Evolutionary conservation across 2,329 filamentous ascomycete genomes (phyloP), one percentile per base, ranked within the genome.

Genomic region (Talaromyces sp.): DNA sequence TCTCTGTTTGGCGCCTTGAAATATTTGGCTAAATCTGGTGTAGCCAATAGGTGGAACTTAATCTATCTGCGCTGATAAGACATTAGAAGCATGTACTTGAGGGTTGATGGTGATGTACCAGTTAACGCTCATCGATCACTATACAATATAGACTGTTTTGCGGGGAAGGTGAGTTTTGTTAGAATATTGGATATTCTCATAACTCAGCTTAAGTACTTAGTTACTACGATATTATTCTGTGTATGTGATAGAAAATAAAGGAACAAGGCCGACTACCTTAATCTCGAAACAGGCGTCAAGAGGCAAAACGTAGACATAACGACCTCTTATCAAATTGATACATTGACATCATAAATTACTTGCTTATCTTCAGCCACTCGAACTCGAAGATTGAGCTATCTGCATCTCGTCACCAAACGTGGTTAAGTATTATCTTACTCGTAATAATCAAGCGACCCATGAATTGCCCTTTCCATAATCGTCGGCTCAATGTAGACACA

Each of bases 331-430:
- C 11, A 56, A 31, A 8, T 22, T 10, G 11, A 22, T 22, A 25
- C 2, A 19, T 56, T 37, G 33, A 56, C 52, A 35, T 56, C 19
- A 56, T 56, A 22, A n/a, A 39, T n/a, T 15, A 22, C 9, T 25
- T 39, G 52, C 33, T 56, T 56, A 56, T 56, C 52, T 56, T 56
- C n/a, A 56, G 52, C 33, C 52, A 39, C 60, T 39, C 27, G 27
- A 49, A 25, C 35, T 39, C 39, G 17, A 35, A 4, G 9, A 27
- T 45, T 39, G 19, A 57, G 43, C 22, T 17, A 54, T 4, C 52
- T 64, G 63, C 63, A 64, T 64, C 63, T 47, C 15, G 37, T 61
- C 63, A 39, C 63, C 63, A 58, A 64, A 56, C 57, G 19, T 19
- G 57, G 56, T 61, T 31, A 54, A 64, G n/a, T 50, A 41, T 43